Conservation (phyloP, 805 yeast species). For the Ogataea nakhonphanomensis region DNA sequence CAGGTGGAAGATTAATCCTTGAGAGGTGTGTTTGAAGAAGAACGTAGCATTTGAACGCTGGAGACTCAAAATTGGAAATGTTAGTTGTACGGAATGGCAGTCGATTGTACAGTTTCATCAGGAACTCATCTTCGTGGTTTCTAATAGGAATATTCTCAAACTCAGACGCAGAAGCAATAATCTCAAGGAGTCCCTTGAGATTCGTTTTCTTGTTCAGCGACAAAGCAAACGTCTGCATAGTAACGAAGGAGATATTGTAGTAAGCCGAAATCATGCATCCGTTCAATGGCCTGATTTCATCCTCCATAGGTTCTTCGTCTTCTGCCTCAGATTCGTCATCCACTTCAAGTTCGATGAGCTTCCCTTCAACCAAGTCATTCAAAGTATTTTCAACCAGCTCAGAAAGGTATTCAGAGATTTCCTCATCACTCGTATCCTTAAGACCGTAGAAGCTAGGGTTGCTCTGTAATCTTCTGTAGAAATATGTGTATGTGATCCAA, state of each 20-base stretch:
- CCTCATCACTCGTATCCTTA: constrained; percentile 55
- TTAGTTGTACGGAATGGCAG: constrained; percentile 57
- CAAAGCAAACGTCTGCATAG: constrained; percentile 59
- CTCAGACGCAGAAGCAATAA: constrained; percentile 65
- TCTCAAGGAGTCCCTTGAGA: constrained; percentile 59
- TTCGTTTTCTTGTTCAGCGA: constrained; percentile 54
- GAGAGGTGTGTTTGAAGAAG: constrained; percentile 80
- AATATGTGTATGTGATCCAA: constrained; percentile 81
- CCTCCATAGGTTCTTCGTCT: constrained; percentile 38
- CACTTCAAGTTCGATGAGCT: constrained; percentile 57
- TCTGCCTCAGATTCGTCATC: constrained; percentile 36
- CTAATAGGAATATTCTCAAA: constrained; percentile 65
- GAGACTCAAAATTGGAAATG: constrained; percentile 39
- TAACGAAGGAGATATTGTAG: constrained; percentile 58
- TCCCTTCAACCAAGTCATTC: constrained; percentile 56
- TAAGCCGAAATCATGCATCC: constrained; percentile 75
- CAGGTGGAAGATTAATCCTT: constrained; percentile 58
- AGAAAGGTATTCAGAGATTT: constrained; percentile 77
- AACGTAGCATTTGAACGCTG: constrained; percentile 67
- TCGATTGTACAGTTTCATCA: constrained; percentile 50
- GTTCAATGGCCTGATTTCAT: constrained; percentile 55
- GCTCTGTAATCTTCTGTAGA: constrained; percentile 72
- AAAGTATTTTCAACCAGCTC: constrained; percentile 74
- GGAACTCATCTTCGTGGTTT: constrained; percentile 48
- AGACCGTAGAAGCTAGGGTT: constrained; percentile 93